Base-by-base conservation (phyloP, 805 yeast species). In the Schwanniomyces yamadae region DNA sequence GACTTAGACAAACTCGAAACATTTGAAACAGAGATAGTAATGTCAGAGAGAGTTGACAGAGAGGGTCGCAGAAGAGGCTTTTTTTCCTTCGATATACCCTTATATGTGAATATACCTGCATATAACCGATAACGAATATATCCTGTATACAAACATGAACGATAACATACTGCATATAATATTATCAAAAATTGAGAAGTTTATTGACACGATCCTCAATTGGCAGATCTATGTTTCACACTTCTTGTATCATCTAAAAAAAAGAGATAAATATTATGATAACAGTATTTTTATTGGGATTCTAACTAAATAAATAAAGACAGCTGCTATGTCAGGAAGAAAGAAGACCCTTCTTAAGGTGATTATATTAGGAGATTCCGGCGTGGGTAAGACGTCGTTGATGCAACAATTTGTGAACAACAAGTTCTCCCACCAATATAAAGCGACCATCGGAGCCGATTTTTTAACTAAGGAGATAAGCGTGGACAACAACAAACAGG, bases 391-490 rank as follows among this genome's bases (percentile, higher is more conserved):
- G 69, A 91, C 98, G 19, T 88, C 96, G 3, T 69, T 91, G 48
- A 90, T 91, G 96, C 98, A 91, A 62, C 96, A 91, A 61, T 91
- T 88, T 63, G 96, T 93, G 46, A 89, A 88, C 64, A 89, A 86
- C 55, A 90, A 89, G 72, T 91, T 91, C 65, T 80, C 89, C 26
- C 91, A 90, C 48, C 98, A 91, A 60, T 93, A 93, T 64, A 93
- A 91, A 57, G 97, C 98, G 19, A 91, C 99, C 11, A 91, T 91
- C 48, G 99, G 99, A 7, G 98, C 98, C 2, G 98, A 93, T 60
- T 91, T 91, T 58, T 73, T 89, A 45, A 91, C 97, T 24, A 91
- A 90, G 61, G 98, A 91, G 53, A 78, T 91, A 41, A 68, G 74
- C 18, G 77, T 93, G 40, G 98, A 93, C 59, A 59, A 58, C 40